Evolutionary conservation across 768 basidiomycete genomes (phyloP).

Genomic region (Trametes sanguinea): DNA sequence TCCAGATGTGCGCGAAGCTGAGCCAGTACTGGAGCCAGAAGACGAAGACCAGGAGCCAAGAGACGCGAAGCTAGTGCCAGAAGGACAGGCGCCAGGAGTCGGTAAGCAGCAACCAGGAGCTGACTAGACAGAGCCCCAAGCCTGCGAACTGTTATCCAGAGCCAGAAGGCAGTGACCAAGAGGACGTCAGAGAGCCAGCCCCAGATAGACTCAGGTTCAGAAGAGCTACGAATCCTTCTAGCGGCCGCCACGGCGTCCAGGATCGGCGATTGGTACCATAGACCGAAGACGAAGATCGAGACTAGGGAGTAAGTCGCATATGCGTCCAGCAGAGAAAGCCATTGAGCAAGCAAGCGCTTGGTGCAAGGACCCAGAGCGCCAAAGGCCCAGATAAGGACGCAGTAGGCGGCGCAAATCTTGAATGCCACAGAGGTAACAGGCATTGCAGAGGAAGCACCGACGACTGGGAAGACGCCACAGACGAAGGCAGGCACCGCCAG

Average conservation of each 20-base stretch:
- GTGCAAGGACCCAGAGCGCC: neutral
- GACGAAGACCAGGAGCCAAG: neutral
- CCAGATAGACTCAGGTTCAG: too few species aligned
- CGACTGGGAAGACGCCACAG: too few species aligned
- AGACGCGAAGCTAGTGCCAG: neutral
- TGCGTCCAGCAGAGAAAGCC: neutral
- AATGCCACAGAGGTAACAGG: neutral
- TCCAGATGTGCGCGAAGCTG: neutral
- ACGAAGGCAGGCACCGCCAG: too few species aligned
- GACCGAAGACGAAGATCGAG: neutral
- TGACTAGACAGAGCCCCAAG: too few species aligned
- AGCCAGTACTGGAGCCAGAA: neutral
- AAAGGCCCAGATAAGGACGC: neutral
- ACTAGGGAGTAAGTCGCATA: neutral
- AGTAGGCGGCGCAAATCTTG: neutral
- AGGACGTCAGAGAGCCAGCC: too few species aligned
- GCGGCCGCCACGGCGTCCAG: neutral
- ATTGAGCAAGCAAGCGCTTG: neutral
- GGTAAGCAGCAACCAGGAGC: too few species aligned
- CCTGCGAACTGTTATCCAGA: too few species aligned
- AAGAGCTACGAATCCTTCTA: neutral
- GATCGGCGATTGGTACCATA: neutral
- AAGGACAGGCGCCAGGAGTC: too few species aligned
- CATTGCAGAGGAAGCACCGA: too few species aligned
- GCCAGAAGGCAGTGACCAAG: too few species aligned